A percentile compares a stretch with the other conserved stretches of the same genome.
These are phyloP conservation scores for Fulvia fulva DNA, from an alignment of 2,329 filamentous ascomycete genomes.

Conservation along the genomic window DNA sequence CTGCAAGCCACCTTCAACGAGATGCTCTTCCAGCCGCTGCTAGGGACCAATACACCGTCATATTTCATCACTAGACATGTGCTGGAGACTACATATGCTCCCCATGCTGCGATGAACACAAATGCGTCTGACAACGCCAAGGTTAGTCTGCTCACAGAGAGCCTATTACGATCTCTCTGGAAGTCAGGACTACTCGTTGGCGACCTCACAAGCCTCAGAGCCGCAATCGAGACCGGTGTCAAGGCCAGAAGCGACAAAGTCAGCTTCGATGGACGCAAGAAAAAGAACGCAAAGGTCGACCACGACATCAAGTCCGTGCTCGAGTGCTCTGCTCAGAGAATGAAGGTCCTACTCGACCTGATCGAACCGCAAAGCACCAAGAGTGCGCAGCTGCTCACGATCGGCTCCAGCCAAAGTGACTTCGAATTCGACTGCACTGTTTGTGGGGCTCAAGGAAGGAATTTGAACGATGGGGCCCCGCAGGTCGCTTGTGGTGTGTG, in stretches of 20 bases:
- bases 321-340: slow-evolving; percentile 31
- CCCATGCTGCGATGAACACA: slow-evolving; percentile 59
- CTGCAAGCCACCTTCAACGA: slow-evolving; percentile 52
- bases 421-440: slow-evolving; percentile 75
- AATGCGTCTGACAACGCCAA: slow-evolving; percentile 66
- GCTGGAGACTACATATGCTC: slow-evolving; percentile 60
- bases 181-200: slow-evolving; percentile 26
- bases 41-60: slow-evolving; percentile 42
- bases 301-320: slow-evolving; percentile 35
- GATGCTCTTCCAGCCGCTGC: slow-evolving; percentile 48
- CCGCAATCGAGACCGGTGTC: slow-evolving; percentile 51
- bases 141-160: slow-evolving; percentile 65
- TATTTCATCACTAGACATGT: slow-evolving; percentile 46
- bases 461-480: slow-evolving; percentile 74
- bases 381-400: background rate
- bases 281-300: slow-evolving; percentile 34
- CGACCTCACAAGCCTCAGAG: slow-evolving; percentile 20
- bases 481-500: slow-evolving; percentile 91
- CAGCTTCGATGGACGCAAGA: slow-evolving; percentile 43
- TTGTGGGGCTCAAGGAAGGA: slow-evolving; percentile 85
- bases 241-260: slow-evolving; percentile 46
- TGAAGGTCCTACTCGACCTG: slow-evolving; percentile 13
- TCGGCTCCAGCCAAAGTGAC: background rate
- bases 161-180: slow-evolving; percentile 54
- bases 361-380: background rate